Percentiles rank a stretch among this genome's conserved stretches.
phyloP scores from a whole-genome alignment of 2,329 filamentous ascomycete genomes.

The Aspergillus texensis region DNA sequence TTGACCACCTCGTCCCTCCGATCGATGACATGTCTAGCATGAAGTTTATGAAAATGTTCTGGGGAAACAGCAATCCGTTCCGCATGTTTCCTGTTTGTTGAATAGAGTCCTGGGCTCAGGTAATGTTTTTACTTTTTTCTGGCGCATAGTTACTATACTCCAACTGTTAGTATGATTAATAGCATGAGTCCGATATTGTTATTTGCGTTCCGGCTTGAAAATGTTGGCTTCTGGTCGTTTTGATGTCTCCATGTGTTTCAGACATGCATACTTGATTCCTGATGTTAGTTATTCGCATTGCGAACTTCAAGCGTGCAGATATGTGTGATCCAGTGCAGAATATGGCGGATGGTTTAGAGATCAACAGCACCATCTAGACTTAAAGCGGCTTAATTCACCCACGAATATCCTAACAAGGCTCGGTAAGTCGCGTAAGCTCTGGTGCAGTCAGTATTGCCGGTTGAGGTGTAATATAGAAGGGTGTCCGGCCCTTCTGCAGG shows the following conservation, averaged over 20 bases:
- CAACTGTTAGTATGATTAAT: conserved; percentile 6
- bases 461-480: no score
- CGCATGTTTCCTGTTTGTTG: not conserved
- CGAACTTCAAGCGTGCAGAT: not conserved
- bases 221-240: not conserved
- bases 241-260: not conserved
- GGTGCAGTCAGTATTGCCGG: not conserved
- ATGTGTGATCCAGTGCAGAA: not conserved
- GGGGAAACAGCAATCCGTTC: not conserved
- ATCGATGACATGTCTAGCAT: not conserved
- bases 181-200: not conserved
- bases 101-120: conserved; percentile 2
- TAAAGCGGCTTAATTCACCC: not conserved
- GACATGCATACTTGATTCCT: not conserved
- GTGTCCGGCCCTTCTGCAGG: no score
- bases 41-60: conserved; percentile 1
- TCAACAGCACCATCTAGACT: not conserved
- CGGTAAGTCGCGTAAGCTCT: no score
- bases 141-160: conserved; percentile 6
- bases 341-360: not conserved
- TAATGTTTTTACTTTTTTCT: not conserved
- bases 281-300: not conserved
- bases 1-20: not conserved
- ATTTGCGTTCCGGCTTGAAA: not conserved
- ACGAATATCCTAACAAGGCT: no score